phyloP scores from a whole-genome alignment of 2,329 filamentous ascomycete species.

The Colletotrichum brevisporum region DNA sequence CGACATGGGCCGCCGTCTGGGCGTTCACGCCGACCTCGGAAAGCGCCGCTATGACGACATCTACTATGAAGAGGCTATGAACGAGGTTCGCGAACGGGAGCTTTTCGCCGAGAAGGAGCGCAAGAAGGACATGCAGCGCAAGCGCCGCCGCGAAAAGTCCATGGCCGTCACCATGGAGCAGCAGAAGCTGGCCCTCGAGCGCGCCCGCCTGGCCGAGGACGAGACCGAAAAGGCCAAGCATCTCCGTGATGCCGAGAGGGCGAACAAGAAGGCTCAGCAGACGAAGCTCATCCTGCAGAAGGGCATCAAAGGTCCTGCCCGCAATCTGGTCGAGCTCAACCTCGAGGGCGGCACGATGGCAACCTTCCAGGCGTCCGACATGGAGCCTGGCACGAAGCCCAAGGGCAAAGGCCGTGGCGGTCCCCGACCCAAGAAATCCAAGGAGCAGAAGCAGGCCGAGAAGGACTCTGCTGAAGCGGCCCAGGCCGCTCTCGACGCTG shows the following conservation, averaged over 20 bases:
- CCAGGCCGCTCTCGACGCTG: slow-evolving; percentile 85
- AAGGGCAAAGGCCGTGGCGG: slow-evolving; percentile 70
- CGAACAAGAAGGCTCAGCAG: slow-evolving; percentile 92
- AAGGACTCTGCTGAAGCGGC: slow-evolving; percentile 88
- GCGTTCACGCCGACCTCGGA: slow-evolving; percentile 77
- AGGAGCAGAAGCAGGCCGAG: slow-evolving; percentile 85
- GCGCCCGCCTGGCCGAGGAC: slow-evolving; percentile 83
- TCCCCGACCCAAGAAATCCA: slow-evolving; percentile 89
- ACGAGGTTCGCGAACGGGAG: slow-evolving; percentile 91
- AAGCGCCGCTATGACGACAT: slow-evolving; percentile 82
- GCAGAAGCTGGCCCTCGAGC: slow-evolving; percentile 85
- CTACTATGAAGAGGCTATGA: slow-evolving; percentile 84
- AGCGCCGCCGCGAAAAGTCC: slow-evolving; percentile 94
- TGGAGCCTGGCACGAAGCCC: slow-evolving; percentile 62
- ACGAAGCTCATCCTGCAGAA: slow-evolving; percentile 90
- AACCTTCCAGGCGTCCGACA: slow-evolving; percentile 81
- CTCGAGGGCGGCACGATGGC: slow-evolving; percentile 89
- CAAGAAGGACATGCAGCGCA: slow-evolving; percentile 99
- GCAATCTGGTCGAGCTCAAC: slow-evolving; percentile 78
- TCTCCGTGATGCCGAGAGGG: slow-evolving; percentile 87
- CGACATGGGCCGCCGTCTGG: slow-evolving; percentile 73
- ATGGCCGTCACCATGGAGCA: slow-evolving; percentile 94
- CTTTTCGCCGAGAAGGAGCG: slow-evolving; percentile 96
- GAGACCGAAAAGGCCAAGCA: slow-evolving; percentile 86
- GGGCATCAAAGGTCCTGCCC: slow-evolving; percentile 83